Evolutionary conservation across 2,329 filamentous ascomycete species (phyloP), one percentile per base, ranked within the genome.

Genomic region (Colletotrichum orchidophilum): DNA sequence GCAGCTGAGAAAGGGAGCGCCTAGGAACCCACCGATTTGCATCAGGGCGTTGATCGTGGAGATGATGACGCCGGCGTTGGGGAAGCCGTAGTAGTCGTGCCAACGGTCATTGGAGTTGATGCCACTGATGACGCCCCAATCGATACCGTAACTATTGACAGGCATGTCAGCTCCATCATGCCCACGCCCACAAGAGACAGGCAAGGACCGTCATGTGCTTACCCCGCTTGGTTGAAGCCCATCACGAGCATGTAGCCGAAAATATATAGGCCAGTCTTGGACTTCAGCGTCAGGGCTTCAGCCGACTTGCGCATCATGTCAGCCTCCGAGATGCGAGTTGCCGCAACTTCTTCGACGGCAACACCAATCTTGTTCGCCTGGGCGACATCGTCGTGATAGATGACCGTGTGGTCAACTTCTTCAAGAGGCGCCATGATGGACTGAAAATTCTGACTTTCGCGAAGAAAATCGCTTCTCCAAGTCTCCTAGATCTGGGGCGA

Each of bases 1-100:
- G 8, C 87, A 80, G 7, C 82, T 80, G 63, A 87, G 80, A 58
- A 88, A 85, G 0, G 85, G 86, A 3, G 86, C 83, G 21, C 86
- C 86, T 64, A 80, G 79, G 58, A 86, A 81, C 7, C 77, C 83
- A 27, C 84, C 84, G 49, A 86, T 83, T 12, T 80, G 82, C 84
- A 86, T 86, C 46, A 86, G 76, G 1, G 84, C 83, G 64, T 85
- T 86, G 62, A 87, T 80, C 2, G 83, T 80, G 2, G 82, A 83
- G 27, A 81, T 81, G 15, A 80, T 82, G 18, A 78, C 74, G 11
- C 84, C 84, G 11, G 78, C 77, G 24, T 77, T 81, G 3, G 74
- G 81, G 54, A 86, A 84, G 11, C 79, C 79, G 61, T 86, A 84
- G 71, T 82, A 86, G 5, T 74, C 72, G 70, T 86, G 84, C 82